These are phyloP conservation scores for Penicillium desertorum DNA, from an alignment of 495 filamentous ascomycete species.

Conservation along the genomic window DNA sequence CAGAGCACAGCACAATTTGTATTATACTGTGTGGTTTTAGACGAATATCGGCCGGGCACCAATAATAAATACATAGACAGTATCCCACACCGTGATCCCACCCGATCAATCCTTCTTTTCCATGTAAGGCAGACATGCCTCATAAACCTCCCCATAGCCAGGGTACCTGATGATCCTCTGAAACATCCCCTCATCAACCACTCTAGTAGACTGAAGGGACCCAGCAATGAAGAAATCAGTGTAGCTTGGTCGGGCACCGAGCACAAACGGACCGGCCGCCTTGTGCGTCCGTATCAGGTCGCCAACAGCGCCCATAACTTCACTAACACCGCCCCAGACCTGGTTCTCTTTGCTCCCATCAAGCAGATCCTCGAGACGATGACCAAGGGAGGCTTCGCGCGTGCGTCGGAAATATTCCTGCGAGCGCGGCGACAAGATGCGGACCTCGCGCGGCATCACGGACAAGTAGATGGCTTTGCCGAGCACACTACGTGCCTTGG, in stretches of 20 bases:
- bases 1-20: too few relatives aligned
- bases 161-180: not conserved
- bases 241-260: not conserved
- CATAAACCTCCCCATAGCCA: too few relatives aligned
- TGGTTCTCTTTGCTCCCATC: not conserved
- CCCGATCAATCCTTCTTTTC: too few relatives aligned
- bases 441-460: slow-evolving; percentile 37
- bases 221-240: not conserved
- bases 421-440: slow-evolving; percentile 40
- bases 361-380: not conserved
- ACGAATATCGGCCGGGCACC: too few relatives aligned
- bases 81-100: too few relatives aligned
- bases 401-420: slow-evolving; percentile 43
- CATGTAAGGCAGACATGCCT: too few relatives aligned
- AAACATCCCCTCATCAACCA: not conserved
- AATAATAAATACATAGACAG: too few relatives aligned
- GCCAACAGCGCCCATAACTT: not conserved
- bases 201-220: not conserved
- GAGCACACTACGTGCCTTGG: not conserved
- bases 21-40: too few relatives aligned
- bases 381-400: slow-evolving; percentile 28
- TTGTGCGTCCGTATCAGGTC: not conserved
- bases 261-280: not conserved
- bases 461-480: slow-evolving; percentile 20
- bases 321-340: too few relatives aligned